Base-by-base conservation (phyloP, 1,284 basidiomycete genomes). In the Sanghuangporus sanghuang region DNA sequence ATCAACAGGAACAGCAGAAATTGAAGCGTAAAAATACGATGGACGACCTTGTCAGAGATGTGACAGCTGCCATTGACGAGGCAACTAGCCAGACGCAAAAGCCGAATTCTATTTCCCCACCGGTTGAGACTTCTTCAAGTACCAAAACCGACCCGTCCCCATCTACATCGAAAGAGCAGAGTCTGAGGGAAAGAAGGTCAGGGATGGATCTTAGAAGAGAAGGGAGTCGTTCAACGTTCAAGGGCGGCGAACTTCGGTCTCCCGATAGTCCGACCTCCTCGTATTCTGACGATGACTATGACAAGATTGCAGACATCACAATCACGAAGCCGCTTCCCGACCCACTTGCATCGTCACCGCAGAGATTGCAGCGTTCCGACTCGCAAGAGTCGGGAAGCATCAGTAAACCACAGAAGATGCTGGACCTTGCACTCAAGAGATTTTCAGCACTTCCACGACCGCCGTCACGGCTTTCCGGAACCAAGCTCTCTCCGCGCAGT, bases 401-500 rank as follows among this genome's bases (percentile, higher is more conserved):
- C 46, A 66, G 65, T 52, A 67, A 67, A 50, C 23, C 53, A 23
- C 53, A 50, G 55, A 60, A 57, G 39, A 73, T 72, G 67, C 71
- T 72, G 54, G 68, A 72, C 1, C 69, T 76, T n/a, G 73, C 71
- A 64, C 65, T 77, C 40, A 90, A 84, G 73, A 82, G 85, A 11
- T 90, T 59, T 85, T 87, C 18, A 80, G 82, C 48, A 80, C 85
- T 8, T 83, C 78, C 80, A 14, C 81, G 82, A 11, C 77, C 77
- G 32, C 73, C 75, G 0, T 66, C 68, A 48, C 66, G 71, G 69
- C 64, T 67, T 70, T 49, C 69, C 71, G 40, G 74, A 74, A 16
- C 74, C 75, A 4, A 75, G 74, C 5, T 75, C 76, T 35, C 67
- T 68, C 50, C 67, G 23, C 16, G 38, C 1, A 54, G 48, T 38